Conservation (phyloP, 75 land plant genomes). For the Sequoia sempervirens region DNA sequence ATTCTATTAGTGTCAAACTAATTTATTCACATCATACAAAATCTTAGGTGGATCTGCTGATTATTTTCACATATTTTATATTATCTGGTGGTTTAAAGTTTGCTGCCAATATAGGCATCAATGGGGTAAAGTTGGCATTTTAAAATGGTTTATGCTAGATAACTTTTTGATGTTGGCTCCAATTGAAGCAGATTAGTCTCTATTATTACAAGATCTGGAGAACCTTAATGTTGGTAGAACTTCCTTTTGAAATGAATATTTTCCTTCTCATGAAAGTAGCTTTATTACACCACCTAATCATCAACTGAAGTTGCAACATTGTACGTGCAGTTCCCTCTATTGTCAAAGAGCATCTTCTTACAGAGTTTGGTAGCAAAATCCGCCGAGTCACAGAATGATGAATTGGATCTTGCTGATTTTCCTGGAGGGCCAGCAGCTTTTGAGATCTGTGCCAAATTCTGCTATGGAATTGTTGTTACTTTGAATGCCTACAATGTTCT, state of each 20-base stretch:
- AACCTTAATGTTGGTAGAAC: not conserved
- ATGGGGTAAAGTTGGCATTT: not conserved
- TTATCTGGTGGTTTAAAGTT: not conserved
- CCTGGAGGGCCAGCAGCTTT: constrained; percentile 73
- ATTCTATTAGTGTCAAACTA: not conserved
- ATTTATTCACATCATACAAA: not conserved
- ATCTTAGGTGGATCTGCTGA: not conserved
- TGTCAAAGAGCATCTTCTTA: constrained; percentile 61
- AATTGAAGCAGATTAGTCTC: not conserved
- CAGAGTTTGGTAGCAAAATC: constrained; percentile 49
- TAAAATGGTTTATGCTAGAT: not conserved
- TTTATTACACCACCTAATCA: not conserved
- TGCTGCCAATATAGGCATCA: not conserved
- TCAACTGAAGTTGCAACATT: constrained; percentile 4
- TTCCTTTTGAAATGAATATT: not conserved
- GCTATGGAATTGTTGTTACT: constrained; percentile 67
- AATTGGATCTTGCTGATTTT: constrained; percentile 51
- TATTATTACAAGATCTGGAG: not conserved
- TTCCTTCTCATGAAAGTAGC: not conserved
- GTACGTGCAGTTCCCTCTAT: constrained; percentile 67
- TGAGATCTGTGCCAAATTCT: constrained; percentile 66
- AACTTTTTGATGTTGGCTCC: not conserved
- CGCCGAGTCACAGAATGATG: constrained; percentile 31
- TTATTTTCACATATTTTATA: not conserved
- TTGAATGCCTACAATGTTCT: constrained; percentile 57